Evolutionary conservation across 768 basidiomycete species (phyloP).

Genomic region (Hemileccinum impolitum): DNA sequence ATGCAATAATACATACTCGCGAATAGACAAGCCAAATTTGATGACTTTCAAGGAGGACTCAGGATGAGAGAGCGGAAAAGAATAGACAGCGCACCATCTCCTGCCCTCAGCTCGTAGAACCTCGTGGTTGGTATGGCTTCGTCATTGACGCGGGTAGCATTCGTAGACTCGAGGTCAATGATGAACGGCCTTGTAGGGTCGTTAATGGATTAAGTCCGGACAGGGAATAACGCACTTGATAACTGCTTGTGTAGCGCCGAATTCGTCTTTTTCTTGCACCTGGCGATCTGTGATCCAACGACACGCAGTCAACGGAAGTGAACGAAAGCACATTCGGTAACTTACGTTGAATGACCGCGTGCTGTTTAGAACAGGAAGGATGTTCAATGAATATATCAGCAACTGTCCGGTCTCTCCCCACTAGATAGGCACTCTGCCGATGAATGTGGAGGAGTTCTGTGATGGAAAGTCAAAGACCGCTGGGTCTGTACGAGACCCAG

Average conservation of each 20-base stretch:
- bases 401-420: conserved; percentile 86
- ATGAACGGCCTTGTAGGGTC: conserved; percentile 73
- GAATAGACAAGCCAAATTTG: conserved; percentile 76
- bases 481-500: background rate
- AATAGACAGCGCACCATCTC: conserved; percentile 61
- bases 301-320: conserved; percentile 1
- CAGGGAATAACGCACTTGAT: conserved; percentile 65
- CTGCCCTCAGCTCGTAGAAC: conserved; percentile 77
- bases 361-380: conserved; percentile 97
- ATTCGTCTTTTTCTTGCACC: conserved; percentile 84
- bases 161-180: conserved; percentile 98
- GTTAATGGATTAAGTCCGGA: conserved; percentile 7
- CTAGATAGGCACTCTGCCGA: conserved; percentile 89
- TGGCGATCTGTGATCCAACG: conserved; percentile 60
- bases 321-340: conserved; percentile 1
- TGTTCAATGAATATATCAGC: conserved; percentile 89
- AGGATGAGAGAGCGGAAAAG: background rate
- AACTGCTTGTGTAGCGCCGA: conserved; percentile 68
- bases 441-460: conserved; percentile 90
- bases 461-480: background rate
- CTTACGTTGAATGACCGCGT: conserved; percentile 92
- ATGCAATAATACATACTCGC: conserved; percentile 84
- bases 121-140: conserved; percentile 79
- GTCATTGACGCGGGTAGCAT: conserved; percentile 90
- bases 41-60: conserved; percentile 50